Conservation (phyloP, 768 basidiomycete species). For the Pleurotus sapidus region DNA sequence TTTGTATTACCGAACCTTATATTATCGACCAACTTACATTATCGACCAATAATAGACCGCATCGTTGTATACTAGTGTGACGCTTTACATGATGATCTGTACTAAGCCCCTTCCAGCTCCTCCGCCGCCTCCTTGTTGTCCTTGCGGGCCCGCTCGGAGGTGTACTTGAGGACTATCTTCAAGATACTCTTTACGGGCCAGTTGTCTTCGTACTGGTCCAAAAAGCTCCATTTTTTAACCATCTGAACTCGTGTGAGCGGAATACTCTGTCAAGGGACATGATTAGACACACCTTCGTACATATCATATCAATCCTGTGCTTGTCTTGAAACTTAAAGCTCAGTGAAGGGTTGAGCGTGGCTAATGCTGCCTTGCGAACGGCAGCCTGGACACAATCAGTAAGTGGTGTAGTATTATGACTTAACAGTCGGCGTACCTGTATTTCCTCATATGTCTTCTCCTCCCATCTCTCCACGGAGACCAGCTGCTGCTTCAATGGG, state of each 20-base stretch:
- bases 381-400: not conserved
- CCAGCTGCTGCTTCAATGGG: not conserved
- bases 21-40: too few species aligned
- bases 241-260: not conserved
- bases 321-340: not conserved
- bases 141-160: not conserved
- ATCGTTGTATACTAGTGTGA: too few species aligned
- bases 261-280: too few species aligned
- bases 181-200: slow-evolving; percentile 5
- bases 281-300: not conserved
- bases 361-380: not conserved
- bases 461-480: not conserved
- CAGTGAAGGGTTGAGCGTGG: not conserved
- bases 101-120: too few species aligned
- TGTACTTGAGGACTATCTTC: slow-evolving; percentile 1
- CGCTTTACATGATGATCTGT: too few species aligned
- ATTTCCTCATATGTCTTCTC: not conserved
- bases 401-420: not conserved
- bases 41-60: too few species aligned
- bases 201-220: not conserved
- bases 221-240: not conserved
- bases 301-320: not conserved
- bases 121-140: too few species aligned
- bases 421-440: not conserved
- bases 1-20: too few species aligned